phyloP scores from a whole-genome alignment of 371 early-diverging fungal genomes.

The Mortierella sp. region DNA sequence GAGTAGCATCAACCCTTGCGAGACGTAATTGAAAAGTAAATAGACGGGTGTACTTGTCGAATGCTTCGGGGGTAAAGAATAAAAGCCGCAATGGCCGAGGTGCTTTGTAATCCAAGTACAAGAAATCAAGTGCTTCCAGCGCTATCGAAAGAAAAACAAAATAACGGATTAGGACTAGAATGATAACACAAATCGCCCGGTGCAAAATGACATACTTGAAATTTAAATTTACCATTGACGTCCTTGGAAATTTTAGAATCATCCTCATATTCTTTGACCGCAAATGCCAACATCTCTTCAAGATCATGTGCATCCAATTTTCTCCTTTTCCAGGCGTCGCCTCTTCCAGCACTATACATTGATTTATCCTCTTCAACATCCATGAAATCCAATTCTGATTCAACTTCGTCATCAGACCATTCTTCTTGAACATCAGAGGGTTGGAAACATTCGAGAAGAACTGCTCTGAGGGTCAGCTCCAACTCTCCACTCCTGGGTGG shows the following conservation, averaged over 20 bases:
- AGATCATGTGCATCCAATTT: slow-evolving; percentile 32
- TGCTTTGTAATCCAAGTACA: slow-evolving; percentile 62
- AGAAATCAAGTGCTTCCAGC: slow-evolving; percentile 65
- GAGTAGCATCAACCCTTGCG: slow-evolving; percentile 47
- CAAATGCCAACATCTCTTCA: slow-evolving; percentile 61
- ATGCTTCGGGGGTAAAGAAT: slow-evolving; percentile 55
- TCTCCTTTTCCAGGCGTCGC: slow-evolving; percentile 7
- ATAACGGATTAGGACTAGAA: background rate
- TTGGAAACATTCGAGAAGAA: slow-evolving; percentile 59
- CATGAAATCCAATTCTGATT: slow-evolving; percentile 17
- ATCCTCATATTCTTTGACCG: slow-evolving; percentile 53
- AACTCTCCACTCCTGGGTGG: slow-evolving; percentile 61
- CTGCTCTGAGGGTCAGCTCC: slow-evolving; percentile 58
- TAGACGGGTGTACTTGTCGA: slow-evolving; percentile 65
- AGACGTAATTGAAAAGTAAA: slow-evolving; percentile 65
- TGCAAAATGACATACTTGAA: background rate
- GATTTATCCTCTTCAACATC: slow-evolving; percentile 8
- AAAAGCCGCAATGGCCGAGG: slow-evolving; percentile 62
- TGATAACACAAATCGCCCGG: background rate
- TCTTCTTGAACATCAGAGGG: background rate
- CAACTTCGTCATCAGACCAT: slow-evolving; percentile 10
- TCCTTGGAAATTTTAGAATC: slow-evolving; percentile 46
- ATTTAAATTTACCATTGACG: slow-evolving; percentile 53
- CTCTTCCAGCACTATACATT: background rate
- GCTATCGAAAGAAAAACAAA: slow-evolving; percentile 11